Evolutionary conservation across 306 rosid species (phyloP).

Genomic region (Rubus parviflorus): DNA sequence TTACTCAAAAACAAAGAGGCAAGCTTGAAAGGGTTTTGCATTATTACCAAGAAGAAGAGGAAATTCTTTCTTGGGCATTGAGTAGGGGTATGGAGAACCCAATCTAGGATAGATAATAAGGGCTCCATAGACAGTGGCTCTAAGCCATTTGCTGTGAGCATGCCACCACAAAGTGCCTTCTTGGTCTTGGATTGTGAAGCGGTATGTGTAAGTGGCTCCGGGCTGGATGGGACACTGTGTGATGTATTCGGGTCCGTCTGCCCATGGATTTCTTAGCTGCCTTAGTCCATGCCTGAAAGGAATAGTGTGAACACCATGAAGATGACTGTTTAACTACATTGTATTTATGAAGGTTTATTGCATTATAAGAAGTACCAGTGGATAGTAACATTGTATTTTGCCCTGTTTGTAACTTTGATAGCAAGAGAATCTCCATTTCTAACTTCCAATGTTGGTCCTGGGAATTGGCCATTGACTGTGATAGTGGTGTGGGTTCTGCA

Average conservation of each 20-base stretch:
- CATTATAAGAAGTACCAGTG: constrained; percentile 54
- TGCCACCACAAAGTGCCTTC: constrained; percentile 99
- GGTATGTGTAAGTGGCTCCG: constrained; percentile 85
- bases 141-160: constrained; percentile 80
- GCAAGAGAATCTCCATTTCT: constrained; percentile 78
- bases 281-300: constrained; percentile 78
- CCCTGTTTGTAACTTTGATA: constrained; percentile 60
- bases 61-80: constrained; percentile 63
- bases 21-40: neutral
- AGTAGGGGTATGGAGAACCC: constrained; percentile 75
- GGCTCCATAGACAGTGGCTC: constrained; percentile 94
- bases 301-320: constrained; percentile 11
- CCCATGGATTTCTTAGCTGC: constrained; percentile 93
- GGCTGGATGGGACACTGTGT: constrained; percentile 93
- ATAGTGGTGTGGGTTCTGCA: constrained; percentile 65
- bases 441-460: constrained; percentile 65
- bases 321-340: neutral
- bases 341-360: neutral
- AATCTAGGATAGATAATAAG: constrained; percentile 68
- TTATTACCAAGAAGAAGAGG: constrained; percentile 73
- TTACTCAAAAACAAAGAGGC: neutral
- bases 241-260: constrained; percentile 84
- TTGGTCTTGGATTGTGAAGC: constrained; percentile 71
- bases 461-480: constrained; percentile 81
- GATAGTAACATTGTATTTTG: constrained; percentile 62